A percentile compares a stretch with the other conserved stretches of the same genome.
Conservation (phyloP, 2,329 filamentous ascomycete species). For the Endoconidiophora laricicola region DNA sequence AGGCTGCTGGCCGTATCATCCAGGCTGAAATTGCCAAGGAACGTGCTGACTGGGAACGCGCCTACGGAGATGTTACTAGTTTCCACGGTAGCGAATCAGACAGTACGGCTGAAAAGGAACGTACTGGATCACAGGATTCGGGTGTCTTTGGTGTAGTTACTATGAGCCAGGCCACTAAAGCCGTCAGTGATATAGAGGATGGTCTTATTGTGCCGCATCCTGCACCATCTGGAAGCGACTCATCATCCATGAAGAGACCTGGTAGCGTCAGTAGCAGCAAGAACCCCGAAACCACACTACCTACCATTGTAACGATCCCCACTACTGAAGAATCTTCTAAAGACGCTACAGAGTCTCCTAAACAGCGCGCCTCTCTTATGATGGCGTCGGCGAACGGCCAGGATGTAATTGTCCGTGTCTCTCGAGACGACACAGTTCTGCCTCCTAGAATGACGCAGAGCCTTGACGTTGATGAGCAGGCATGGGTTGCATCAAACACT, state of each 20-base stretch:
- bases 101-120: neutral
- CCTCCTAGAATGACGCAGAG: slow-evolving; percentile 9
- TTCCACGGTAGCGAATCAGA: slow-evolving; percentile 2
- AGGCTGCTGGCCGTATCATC: slow-evolving; percentile 49
- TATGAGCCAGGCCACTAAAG: neutral
- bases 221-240: neutral
- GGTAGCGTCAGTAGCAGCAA: neutral
- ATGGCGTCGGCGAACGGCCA: slow-evolving; percentile 26
- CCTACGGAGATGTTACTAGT: slow-evolving; percentile 41
- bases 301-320: neutral
- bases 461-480: slow-evolving; percentile 11
- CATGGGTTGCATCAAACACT: slow-evolving; percentile 2
- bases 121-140: slow-evolving; percentile 6
- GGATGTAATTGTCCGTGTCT: slow-evolving; percentile 36
- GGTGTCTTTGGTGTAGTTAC: slow-evolving; percentile 3
- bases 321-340: neutral
- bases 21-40: slow-evolving; percentile 46
- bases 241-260: neutral
- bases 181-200: neutral
- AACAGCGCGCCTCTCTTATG: slow-evolving; percentile 20
- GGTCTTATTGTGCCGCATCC: slow-evolving; percentile 5
- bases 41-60: slow-evolving; percentile 55
- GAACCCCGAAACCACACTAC: neutral
- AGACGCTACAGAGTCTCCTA: neutral
- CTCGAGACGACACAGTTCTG: slow-evolving; percentile 30